Evolutionary conservation across 176 grass and related monocot species (phyloP), one percentile per base, ranked within the genome.

Genomic region (Luzula sylvatica): DNA sequence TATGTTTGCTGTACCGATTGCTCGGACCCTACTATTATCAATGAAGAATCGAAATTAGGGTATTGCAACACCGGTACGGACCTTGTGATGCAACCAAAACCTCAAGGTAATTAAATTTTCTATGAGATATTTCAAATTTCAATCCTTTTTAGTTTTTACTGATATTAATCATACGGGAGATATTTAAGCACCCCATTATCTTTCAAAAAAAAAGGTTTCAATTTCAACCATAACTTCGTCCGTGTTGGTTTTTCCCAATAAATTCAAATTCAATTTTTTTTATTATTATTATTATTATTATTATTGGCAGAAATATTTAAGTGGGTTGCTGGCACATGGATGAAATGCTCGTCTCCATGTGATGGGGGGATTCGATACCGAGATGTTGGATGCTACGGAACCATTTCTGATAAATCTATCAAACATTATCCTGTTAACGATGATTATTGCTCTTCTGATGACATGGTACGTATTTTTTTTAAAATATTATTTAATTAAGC

Each of bases 1-100:
- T 81, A 85, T 62, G 38, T 93, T 58, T 93, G 87, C 49, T 93
- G 87, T 46, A 78, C 72, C 49, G 87, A 93, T 67, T 93, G 87
- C 58, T 85, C 87, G 7, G 61, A 85, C 18, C 76, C 87, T 42
- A 74, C 41, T 58, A 67, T 85, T 55, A 50, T 93, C 23, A 44
- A 81, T 23, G 74, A 85, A 58, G 47, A 56, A 28, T 85, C 40
- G 4, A 78, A 82, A 53, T 57, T 86, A 43, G 81, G 87, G 50
- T 86, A 75, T 61, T 86, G 87, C 70, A 86, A 75, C 61, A 78
- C 64, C 56, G 73, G 77, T 5, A 46, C 73, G 1, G 66, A 75
- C 55, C 43, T 86, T 49, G 58, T 40, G 49, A 78, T 72, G 73
- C 65, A 86, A 53, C 65, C 85, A 70, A 93, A 86, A 69, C 69